Evolutionary conservation across 1,284 basidiomycete species (phyloP), one percentile per base, ranked within the genome.

Genomic region (Cutaneotrichosporon sp.): DNA sequence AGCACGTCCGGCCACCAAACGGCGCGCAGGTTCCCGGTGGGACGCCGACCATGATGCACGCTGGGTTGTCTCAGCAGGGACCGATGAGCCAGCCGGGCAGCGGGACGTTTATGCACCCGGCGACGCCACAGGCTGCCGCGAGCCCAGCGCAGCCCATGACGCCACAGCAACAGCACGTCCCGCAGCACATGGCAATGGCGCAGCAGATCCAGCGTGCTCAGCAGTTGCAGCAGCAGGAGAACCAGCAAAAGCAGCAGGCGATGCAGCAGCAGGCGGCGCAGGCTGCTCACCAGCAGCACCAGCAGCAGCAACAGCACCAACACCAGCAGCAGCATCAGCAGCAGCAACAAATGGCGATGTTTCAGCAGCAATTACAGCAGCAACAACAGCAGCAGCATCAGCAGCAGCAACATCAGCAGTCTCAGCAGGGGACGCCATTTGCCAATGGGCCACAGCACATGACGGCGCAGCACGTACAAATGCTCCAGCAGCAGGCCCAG

Each of bases 1-100:
- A 68, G 49, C 61, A 63, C 38, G 66, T 67, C 61, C 54, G 68
- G 15, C 68, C 66, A 1, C 66, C 66, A 10, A 66, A 63, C 46
- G 66, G 66, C 15, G 58, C 54, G 12, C 13, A 15, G 15, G 45
- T 48, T 30, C 51, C 51, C 14, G 34, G 40, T 26, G 59, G 56
- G 9, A 59, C 58, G 8, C 67, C 65, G 34, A 62, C 67, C 20
- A 62, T 69, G 63, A 63, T 70, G 59, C 60, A 65, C 34, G 52
- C 63, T n/a, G 50, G 61, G 33, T 65, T 68, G 4, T 68, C 64
- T 34, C 65, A 67, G 45, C 61, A 60, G 37, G 40, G 51, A 30
- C 45, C 44, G 37, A 50, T 54, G 42, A 44, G 33, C 21, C 59
- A 54, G 41, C 46, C 50, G 4, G 38, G 39, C 20, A 42, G 51